Base-by-base conservation (phyloP, 805 yeast species). In the Kodamaea restingae region DNA sequence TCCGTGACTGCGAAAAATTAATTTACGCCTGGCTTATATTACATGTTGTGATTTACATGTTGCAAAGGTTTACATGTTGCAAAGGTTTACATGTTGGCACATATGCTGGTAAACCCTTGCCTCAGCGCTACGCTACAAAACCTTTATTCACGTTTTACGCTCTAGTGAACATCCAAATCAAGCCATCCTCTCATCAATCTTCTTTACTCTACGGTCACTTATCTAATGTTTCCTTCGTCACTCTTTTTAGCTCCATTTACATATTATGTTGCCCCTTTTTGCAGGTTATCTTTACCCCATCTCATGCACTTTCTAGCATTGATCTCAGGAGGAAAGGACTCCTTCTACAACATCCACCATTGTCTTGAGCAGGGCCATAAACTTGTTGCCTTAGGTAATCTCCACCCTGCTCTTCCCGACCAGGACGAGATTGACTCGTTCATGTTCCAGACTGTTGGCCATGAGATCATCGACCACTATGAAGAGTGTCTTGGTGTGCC, bases 381-480 rank as follows among this genome's bases (percentile, higher is more conserved):
- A 50, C 65, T 93, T 4, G 77, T 77, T 0, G 96, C 96, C 1
- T 61, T 91, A 34, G 98, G 88, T 0, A 93, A 93, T 52, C 60
- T 93, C 44, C 78, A 79, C 51, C 96, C 96, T 1, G 70, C 71
- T 1, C 60, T 57, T 24, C 7, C 39, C 15, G 53, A 54, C 33
- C 42, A 42, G n/a, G 63, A 62, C 48, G 98, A 93, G 58, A 64
- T 93, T 39, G 97, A 93, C 58, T 86, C 96, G 39, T 91, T 83
- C 55, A 93, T 93, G 98, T 93, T 86, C 60, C 98, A 93, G 61
- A 93, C 98, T 0, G 98, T 93, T 6, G 98, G 98, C 0, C 93
- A 85, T 58, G 86, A 84, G 45, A 76, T 84, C 3, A 70, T 93
- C 2, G 71, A 75, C 0, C 60, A 66, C 38, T 87, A 90, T 53